Evolutionary conservation across 306 rosid genomes (phyloP).

Genomic region (Albizia julibrissin): DNA sequence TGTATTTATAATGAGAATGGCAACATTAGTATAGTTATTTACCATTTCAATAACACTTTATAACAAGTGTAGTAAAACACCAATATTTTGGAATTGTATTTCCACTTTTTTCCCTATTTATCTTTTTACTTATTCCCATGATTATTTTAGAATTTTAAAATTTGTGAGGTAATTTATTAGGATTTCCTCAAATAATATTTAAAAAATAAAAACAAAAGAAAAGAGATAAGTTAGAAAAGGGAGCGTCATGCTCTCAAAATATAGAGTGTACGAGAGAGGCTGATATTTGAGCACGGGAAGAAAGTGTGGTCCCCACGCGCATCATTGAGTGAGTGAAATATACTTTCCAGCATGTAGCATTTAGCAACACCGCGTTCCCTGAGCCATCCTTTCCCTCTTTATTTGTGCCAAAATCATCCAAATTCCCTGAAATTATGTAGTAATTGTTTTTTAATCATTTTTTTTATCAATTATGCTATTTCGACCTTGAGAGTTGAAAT

Average conservation of each 20-base stretch:
- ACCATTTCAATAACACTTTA: no score
- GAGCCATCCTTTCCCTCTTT: neutral
- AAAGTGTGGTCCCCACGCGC: constrained; percentile 51
- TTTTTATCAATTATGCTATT: no score
- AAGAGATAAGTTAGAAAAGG: constrained; percentile 67
- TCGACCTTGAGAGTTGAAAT: no score
- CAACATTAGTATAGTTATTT: no score
- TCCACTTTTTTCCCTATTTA: no score
- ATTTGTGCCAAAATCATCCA: neutral
- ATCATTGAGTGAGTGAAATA: constrained; percentile 37
- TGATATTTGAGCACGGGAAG: constrained; percentile 48
- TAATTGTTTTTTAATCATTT: no score
- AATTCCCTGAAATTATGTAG: neutral
- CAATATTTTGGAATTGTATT: no score
- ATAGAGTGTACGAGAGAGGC: constrained; percentile 47
- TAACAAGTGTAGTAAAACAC: no score
- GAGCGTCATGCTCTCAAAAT: constrained; percentile 47
- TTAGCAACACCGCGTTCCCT: neutral
- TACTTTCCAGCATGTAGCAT: constrained; percentile 30
- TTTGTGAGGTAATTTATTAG: no score
- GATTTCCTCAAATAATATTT: neutral
- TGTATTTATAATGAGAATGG: no score
- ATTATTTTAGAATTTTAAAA: no score
- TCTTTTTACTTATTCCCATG: no score
- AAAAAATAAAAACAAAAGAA: constrained; percentile 5